Conservation (phyloP, 371 early-diverging fungal species). For the Batrachochytrium dendrobatidis region DNA sequence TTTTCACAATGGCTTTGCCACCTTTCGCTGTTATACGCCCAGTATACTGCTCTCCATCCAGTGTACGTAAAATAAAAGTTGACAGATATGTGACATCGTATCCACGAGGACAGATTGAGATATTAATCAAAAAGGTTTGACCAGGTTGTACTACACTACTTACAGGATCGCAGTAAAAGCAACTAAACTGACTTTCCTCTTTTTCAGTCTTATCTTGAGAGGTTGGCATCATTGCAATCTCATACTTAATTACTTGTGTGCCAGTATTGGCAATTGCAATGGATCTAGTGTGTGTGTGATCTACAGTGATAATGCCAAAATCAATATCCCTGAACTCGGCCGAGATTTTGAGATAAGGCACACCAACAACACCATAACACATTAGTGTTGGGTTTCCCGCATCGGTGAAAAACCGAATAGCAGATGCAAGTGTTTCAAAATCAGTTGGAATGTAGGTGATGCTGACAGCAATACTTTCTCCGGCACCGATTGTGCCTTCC, state of each 20-base stretch:
- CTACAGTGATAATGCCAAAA: constrained; percentile 46
- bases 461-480: constrained; percentile 24
- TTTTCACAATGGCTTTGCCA: constrained; percentile 48
- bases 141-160: constrained; percentile 34
- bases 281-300: constrained; percentile 28
- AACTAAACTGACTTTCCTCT: constrained; percentile 32
- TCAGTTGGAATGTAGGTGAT: constrained; percentile 37
- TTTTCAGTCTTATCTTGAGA: constrained; percentile 26
- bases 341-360: constrained; percentile 43
- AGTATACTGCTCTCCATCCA: constrained; percentile 45
- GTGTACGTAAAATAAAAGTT: constrained; percentile 32
- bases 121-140: constrained; percentile 11
- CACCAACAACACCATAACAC: constrained; percentile 50
- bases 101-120: constrained; percentile 31
- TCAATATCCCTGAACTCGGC: constrained; percentile 28
- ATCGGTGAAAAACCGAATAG: constrained; percentile 41
- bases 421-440: constrained; percentile 33
- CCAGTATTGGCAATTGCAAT: constrained; percentile 43
- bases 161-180: constrained; percentile 38
- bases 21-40: constrained; percentile 35
- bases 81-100: constrained; percentile 35
- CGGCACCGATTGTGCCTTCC: constrained; percentile 28
- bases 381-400: constrained; percentile 38
- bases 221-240: constrained; percentile 22
- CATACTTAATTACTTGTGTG: constrained; percentile 34